phyloP scores from a whole-genome alignment of 2,329 filamentous ascomycete species.

The Fusarium sp. region DNA sequence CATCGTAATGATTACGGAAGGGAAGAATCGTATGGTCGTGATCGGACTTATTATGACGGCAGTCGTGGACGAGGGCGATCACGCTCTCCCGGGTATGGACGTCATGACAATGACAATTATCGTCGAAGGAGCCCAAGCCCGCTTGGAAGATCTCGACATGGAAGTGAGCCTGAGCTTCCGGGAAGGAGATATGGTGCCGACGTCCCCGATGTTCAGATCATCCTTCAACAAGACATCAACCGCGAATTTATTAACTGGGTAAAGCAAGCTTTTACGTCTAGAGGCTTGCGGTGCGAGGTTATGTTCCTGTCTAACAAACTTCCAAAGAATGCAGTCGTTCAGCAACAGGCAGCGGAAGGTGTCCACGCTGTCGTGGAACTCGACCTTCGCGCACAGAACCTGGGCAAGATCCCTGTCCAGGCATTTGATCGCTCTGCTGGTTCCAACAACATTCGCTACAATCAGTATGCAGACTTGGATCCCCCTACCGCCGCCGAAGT shows the following conservation, averaged over 20 bases:
- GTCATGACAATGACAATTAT: conserved; percentile 63
- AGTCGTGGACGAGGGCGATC: conserved; percentile 70
- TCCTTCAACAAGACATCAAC: conserved; percentile 81
- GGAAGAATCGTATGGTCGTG: conserved; percentile 69
- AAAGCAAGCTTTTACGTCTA: conserved; percentile 77
- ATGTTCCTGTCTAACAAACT: conserved; percentile 83
- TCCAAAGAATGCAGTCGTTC: conserved; percentile 80
- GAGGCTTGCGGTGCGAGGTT: conserved; percentile 79
- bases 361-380: conserved; percentile 87
- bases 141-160: conserved; percentile 59
- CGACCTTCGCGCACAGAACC: conserved; percentile 73
- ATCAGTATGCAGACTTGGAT: conserved; percentile 87
- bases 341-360: conserved; percentile 87
- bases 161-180: conserved; percentile 75
- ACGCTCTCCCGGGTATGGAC: conserved; percentile 68
- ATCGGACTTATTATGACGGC: conserved; percentile 56
- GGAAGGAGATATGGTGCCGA: conserved; percentile 73
- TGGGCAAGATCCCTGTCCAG: conserved; percentile 81
- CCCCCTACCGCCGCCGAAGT: conserved; percentile 83
- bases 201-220: conserved; percentile 89
- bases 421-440: conserved; percentile 85
- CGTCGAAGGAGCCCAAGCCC: conserved; percentile 79
- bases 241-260: conserved; percentile 86
- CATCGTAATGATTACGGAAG: conserved; percentile 65
- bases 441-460: conserved; percentile 80